Conservation (phyloP, 352 stramenopile genomes). For the Phytophthora tentaculata region DNA sequence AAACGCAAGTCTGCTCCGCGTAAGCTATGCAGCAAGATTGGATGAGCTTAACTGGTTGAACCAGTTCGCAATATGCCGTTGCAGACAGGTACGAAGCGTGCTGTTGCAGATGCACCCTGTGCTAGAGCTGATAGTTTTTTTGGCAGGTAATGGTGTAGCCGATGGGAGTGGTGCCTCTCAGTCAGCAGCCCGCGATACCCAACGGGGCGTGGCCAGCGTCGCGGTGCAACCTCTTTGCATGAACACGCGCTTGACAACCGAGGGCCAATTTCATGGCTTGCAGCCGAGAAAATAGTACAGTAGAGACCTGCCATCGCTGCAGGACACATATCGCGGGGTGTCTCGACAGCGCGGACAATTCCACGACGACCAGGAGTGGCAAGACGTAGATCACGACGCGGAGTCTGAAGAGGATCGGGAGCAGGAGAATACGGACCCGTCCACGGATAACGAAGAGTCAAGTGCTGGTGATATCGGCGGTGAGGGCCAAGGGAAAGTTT, state of each 20-base stretch:
- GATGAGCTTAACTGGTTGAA: not conserved
- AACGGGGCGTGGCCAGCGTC: not conserved
- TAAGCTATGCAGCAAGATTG: slow-evolving; percentile 11
- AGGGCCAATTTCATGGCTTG: slow-evolving; percentile 3
- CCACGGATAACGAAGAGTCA: slow-evolving; percentile 11
- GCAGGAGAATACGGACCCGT: slow-evolving; percentile 3
- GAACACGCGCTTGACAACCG: not conserved
- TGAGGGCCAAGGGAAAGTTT: slow-evolving; percentile 6
- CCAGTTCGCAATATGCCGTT: slow-evolving; percentile 15
- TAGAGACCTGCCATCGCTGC: not conserved
- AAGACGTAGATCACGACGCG: slow-evolving; percentile 7
- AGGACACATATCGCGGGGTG: not conserved
- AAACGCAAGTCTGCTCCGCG: slow-evolving; percentile 9
- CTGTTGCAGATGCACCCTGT: not conserved
- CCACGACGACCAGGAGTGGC: slow-evolving; percentile 9
- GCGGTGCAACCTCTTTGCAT: slow-evolving; percentile 6
- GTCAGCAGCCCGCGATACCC: not conserved
- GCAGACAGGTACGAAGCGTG: not conserved
- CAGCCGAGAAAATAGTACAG: not conserved
- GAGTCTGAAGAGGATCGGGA: slow-evolving; percentile 15
- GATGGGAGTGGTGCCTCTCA: not conserved
- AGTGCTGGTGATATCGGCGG: slow-evolving; percentile 1
- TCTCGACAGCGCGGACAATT: not conserved
- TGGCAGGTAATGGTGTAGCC: slow-evolving; percentile 17
- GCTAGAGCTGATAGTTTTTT: slow-evolving; percentile 15